Evolutionary conservation across 805 yeast genomes (phyloP).

Genomic region (Candida xiaguanensis): DNA sequence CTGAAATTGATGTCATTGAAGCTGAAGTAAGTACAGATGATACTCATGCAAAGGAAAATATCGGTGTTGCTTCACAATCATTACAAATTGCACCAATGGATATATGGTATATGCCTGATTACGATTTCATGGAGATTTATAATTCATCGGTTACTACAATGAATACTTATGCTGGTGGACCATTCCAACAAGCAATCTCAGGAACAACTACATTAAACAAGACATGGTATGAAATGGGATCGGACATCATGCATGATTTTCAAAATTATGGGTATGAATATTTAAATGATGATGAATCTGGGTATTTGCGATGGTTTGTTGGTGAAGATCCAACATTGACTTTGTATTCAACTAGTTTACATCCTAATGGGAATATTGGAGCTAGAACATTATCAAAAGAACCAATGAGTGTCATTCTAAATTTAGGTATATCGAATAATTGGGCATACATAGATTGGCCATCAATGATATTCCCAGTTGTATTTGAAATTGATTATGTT

Average conservation of each 20-base stretch:
- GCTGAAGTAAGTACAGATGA: constrained; percentile 63
- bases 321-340: constrained; percentile 79
- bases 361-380: constrained; percentile 88
- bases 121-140: constrained; percentile 69
- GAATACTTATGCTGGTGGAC: constrained; percentile 92
- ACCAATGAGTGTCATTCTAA: constrained; percentile 87
- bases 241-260: constrained; percentile 41
- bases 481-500: constrained; percentile 77
- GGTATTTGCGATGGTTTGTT: constrained; percentile 83
- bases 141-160: constrained; percentile 67
- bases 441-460: constrained; percentile 97
- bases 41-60: constrained; percentile 10
- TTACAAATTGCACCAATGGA: constrained; percentile 91
- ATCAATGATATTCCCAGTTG: constrained; percentile 69
- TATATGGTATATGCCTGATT: constrained; percentile 92
- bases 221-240: constrained; percentile 74
- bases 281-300: constrained; percentile 54
- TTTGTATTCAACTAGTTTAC: constrained; percentile 65
- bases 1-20: constrained; percentile 87
- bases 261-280: constrained; percentile 81
- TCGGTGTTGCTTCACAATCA: constrained; percentile 87
- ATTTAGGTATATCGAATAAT: constrained; percentile 83
- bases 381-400: constrained; percentile 81
- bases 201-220: constrained; percentile 75
- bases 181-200: constrained; percentile 89